phyloP scores from a whole-genome alignment of 2,329 filamentous ascomycete species.

The Verticillium klebahnii region DNA sequence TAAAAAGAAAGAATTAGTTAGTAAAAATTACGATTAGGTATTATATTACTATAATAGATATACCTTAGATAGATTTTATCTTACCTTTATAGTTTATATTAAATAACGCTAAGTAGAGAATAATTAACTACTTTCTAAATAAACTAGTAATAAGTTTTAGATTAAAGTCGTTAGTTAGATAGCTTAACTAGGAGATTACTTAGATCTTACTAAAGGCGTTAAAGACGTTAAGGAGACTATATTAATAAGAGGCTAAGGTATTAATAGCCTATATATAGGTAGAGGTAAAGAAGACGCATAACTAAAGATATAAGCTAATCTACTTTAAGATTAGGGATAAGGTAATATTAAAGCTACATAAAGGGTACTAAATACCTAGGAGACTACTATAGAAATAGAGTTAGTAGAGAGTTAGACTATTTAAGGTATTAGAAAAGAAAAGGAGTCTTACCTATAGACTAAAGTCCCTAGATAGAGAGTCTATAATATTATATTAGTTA shows the following conservation, averaged over 20 bases:
- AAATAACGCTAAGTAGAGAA: background rate
- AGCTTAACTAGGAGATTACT: background rate
- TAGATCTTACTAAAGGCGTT: background rate
- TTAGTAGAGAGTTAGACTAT: background rate
- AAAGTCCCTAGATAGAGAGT: background rate
- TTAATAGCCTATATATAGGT: background rate
- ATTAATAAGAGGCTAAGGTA: background rate
- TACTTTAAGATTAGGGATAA: background rate
- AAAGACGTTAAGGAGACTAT: background rate
- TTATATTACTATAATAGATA: background rate
- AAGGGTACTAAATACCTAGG: background rate
- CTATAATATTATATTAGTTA: background rate
- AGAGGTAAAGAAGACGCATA: background rate
- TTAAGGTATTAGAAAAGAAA: background rate
- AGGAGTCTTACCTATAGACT: background rate
- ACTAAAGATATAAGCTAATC: background rate
- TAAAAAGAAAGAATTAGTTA: background rate
- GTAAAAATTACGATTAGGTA: background rate
- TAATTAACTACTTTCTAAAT: background rate
- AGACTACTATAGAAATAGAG: background rate
- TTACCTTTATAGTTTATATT: background rate
- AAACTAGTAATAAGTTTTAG: background rate
- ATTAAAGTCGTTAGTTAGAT: background rate
- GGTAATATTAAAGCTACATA: background rate
- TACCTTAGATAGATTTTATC: background rate